These are phyloP conservation scores for Auricularia sp. DNA, from an alignment of 768 basidiomycete species.

Conservation along the genomic window DNA sequence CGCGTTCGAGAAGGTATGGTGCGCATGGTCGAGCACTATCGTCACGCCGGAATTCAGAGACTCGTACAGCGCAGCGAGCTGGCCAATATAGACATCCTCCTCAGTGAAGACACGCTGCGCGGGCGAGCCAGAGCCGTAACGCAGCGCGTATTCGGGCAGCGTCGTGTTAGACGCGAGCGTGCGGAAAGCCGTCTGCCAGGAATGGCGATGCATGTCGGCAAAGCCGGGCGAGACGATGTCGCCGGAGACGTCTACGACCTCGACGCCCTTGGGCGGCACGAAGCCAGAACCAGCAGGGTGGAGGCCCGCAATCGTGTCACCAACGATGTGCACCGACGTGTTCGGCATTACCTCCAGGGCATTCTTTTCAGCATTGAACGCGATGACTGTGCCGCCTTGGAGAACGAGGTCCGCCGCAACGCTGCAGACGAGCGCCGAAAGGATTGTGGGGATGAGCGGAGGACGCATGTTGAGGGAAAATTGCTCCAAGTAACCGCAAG, in stretches of 20 bases:
- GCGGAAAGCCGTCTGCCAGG: neutral
- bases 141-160: neutral
- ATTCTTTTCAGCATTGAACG: neutral
- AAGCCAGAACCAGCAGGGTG: slow-evolving; percentile 11
- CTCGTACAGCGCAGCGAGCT: slow-evolving; percentile 23
- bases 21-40: slow-evolving; percentile 24
- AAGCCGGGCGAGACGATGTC: slow-evolving; percentile 24
- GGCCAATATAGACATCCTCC: slow-evolving; percentile 20
- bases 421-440: too few species aligned
- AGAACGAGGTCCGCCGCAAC: neutral
- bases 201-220: slow-evolving; percentile 21
- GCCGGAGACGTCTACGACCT: slow-evolving; percentile 19
- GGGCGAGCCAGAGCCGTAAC: neutral
- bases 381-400: neutral
- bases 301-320: slow-evolving; percentile 18
- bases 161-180: neutral
- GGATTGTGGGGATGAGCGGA: too few species aligned
- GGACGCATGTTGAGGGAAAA: too few species aligned
- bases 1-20: slow-evolving; percentile 3
- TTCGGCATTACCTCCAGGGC: neutral
- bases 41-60: slow-evolving; percentile 23
- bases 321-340: slow-evolving; percentile 19
- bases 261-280: slow-evolving; percentile 8
- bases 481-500: too few species aligned
- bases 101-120: slow-evolving; percentile 12